Evolutionary conservation across 768 basidiomycete genomes (phyloP).

Genomic region (Leccinum imitatum): DNA sequence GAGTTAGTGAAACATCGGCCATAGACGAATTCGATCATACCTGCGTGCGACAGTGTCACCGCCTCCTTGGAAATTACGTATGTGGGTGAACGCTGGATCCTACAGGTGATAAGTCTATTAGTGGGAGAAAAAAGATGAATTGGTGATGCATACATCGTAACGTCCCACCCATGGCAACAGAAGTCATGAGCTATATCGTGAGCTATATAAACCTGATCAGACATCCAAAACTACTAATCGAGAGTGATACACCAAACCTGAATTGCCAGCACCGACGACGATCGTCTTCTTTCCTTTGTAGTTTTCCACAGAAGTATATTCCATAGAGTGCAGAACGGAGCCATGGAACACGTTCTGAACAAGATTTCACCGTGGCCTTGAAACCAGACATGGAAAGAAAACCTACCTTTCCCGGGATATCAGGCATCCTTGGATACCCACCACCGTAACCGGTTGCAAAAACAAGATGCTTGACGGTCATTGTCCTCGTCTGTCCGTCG

Average conservation of each 20-base stretch:
- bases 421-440: conserved; percentile 47
- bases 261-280: conserved; percentile 63
- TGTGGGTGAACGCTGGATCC: conserved; percentile 32
- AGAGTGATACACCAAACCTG: conserved; percentile 36
- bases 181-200: conserved; percentile 42
- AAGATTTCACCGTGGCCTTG: not conserved
- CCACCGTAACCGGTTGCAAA: conserved; percentile 56
- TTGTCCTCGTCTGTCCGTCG: conserved; percentile 32
- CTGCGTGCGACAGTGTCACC: conserved; percentile 7
- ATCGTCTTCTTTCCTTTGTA: conserved; percentile 62
- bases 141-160: conserved; percentile 23
- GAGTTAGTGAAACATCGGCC: not conserved
- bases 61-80: conserved; percentile 24
- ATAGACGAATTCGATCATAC: conserved; percentile 4
- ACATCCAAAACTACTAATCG: conserved; percentile 2
- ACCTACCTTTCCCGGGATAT: conserved; percentile 41
- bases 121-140: conserved; percentile 31
- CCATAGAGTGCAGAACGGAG: conserved; percentile 49
- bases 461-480: conserved; percentile 48
- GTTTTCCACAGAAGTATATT: conserved; percentile 44
- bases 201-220: conserved; percentile 16
- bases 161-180: conserved; percentile 28
- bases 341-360: conserved; percentile 51
- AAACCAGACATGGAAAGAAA: not conserved
- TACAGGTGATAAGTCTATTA: conserved; percentile 2